Base-by-base conservation (phyloP, 345 rosid species). In the Combretum micranthum region DNA sequence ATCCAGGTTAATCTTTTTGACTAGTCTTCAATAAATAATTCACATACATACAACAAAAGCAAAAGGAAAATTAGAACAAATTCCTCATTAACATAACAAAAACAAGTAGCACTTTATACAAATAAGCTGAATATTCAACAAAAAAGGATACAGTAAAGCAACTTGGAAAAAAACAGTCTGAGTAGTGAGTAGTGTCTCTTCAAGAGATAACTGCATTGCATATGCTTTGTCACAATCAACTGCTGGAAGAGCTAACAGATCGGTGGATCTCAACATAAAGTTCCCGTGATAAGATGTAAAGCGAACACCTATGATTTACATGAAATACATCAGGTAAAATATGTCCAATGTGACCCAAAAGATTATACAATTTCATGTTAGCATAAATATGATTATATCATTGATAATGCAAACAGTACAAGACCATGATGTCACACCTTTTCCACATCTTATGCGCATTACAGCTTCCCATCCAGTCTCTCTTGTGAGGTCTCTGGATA, bases 391-490 rank as follows among this genome's bases (percentile, higher is more conserved):
- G 20, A 58, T 12, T 22, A 26, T 21, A 17, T 26, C 14, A 47
- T 16, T 44, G 21, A 6, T 20, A 15, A 18, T 13, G 20, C 50
- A 0, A 50, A 44, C 42, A 26, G 47, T 25, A 18, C 21, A 18
- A 18, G 45, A 32, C 32, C 44, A 64, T 50, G n/a, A 50, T 4
- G 14, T 32, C 70, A 49, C 43, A 90, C 99, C 97, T 85, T 94
- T 94, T 78, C 99, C 99, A 72, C 97, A 94, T 90, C 99, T 82
- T 72, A 94, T 63, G 47, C 99, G 87, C 99, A 94, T 84, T 50
- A 90, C 99, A n/a, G 97, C 81, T 79, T 94, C 99, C 99, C 99
- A 94, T 44, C 96, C 97, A 69, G 99, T 94, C 83, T 94, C 99
- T 73, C 97, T 82, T 0, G 87, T 94, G 60, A 94, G 95, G 76